Percentiles rank a stretch among this genome's conserved stretches.
These are phyloP conservation scores for Penicillium goetzii DNA, from an alignment of 495 filamentous ascomycete species.

Conservation along the genomic window DNA sequence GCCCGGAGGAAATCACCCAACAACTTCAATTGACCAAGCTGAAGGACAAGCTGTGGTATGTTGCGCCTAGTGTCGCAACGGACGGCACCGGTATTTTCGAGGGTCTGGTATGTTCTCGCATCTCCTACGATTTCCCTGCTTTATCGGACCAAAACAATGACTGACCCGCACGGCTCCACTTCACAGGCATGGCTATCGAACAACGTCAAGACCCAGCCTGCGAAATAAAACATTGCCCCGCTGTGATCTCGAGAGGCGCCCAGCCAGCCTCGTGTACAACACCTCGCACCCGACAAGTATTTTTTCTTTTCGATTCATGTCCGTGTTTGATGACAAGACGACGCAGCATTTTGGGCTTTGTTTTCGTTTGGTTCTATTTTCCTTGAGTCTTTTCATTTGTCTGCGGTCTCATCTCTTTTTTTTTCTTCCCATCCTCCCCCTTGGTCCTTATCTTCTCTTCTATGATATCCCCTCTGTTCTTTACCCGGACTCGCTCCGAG, in stretches of 20 bases:
- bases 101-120: conserved; percentile 67
- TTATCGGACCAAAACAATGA: conserved; percentile 21
- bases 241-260: conserved; percentile 31
- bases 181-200: conserved; percentile 84
- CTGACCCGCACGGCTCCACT: conserved; percentile 25
- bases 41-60: conserved; percentile 94
- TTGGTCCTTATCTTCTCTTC: conserved; percentile 29
- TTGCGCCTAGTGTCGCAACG: conserved; percentile 92
- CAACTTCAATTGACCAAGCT: conserved; percentile 80
- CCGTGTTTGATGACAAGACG: conserved; percentile 52
- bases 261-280: conserved; percentile 46
- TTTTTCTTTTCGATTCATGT: conserved; percentile 44
- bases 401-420: conserved; percentile 20
- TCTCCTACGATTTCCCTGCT: neutral
- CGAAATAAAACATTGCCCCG: conserved; percentile 43
- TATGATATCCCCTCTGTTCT: conserved; percentile 43
- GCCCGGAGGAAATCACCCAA: conserved; percentile 83
- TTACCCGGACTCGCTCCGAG: conserved; percentile 32
- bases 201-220: conserved; percentile 79
- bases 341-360: conserved; percentile 50
- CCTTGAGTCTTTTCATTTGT: conserved; percentile 29
- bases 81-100: conserved; percentile 93
- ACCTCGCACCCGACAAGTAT: conserved; percentile 37
- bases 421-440: conserved; percentile 16
- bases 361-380: conserved; percentile 31